These are phyloP conservation scores for Parascedosporium putredinis DNA, from an alignment of 2,329 filamentous ascomycete species.

Conservation along the genomic window DNA sequence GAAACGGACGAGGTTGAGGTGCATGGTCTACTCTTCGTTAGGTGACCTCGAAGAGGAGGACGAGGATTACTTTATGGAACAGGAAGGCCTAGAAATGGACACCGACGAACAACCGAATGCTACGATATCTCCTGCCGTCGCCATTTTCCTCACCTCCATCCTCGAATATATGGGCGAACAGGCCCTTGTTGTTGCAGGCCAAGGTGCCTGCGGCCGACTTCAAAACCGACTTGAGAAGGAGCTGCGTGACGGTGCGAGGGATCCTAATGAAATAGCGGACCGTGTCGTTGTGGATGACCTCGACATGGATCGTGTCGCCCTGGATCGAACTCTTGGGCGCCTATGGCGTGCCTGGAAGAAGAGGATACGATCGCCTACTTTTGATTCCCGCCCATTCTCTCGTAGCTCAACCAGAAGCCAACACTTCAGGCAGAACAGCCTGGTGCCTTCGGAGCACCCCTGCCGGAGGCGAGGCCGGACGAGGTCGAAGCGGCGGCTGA, in stretches of 20 bases:
- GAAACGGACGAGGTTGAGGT: slow-evolving; percentile 84
- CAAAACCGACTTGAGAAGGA: slow-evolving; percentile 48
- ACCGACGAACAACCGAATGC: slow-evolving; percentile 38
- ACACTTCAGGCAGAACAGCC: slow-evolving; percentile 21
- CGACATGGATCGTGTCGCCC: slow-evolving; percentile 86
- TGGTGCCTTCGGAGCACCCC: background rate
- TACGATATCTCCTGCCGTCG: slow-evolving; percentile 76
- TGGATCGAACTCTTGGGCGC: slow-evolving; percentile 78
- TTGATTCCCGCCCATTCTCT: slow-evolving; percentile 39
- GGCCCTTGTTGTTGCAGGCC: slow-evolving; percentile 74
- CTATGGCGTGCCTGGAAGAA: slow-evolving; percentile 97
- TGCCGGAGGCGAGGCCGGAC: slow-evolving; percentile 3
- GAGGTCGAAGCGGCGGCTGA: slow-evolving; percentile 14
- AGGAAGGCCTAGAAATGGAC: slow-evolving; percentile 51
- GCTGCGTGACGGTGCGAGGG: slow-evolving; percentile 39
- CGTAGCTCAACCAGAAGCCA: slow-evolving; percentile 29
- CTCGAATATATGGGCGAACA: slow-evolving; percentile 91
- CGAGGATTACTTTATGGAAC: slow-evolving; percentile 77
- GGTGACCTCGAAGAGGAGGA: slow-evolving; percentile 98
- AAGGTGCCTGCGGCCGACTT: slow-evolving; percentile 66
- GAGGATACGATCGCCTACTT: slow-evolving; percentile 51
- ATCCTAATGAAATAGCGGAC: slow-evolving; percentile 42
- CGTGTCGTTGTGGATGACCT: slow-evolving; percentile 75
- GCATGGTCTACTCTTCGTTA: slow-evolving; percentile 96
- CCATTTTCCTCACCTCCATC: slow-evolving; percentile 92